phyloP scores from a whole-genome alignment of 768 basidiomycete genomes.

The Suillus luteus region DNA sequence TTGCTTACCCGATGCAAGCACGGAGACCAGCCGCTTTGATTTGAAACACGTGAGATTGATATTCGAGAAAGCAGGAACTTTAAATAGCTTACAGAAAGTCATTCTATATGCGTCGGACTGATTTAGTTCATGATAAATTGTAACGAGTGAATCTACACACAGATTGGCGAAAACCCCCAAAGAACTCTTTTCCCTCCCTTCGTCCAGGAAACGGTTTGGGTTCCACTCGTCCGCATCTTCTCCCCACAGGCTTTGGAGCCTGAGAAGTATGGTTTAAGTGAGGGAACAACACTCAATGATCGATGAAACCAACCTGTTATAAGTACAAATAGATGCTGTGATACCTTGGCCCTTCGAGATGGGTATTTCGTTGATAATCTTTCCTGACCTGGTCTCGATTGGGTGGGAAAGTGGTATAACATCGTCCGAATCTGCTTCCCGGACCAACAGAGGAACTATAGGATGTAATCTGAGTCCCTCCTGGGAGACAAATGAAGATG shows the following conservation, averaged over 20 bases:
- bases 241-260: slow-evolving; percentile 21
- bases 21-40: slow-evolving; percentile 15
- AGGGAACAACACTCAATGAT: not conserved
- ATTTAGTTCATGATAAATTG: not conserved
- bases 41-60: not conserved
- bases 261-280: not conserved
- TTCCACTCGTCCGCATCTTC: slow-evolving; percentile 26
- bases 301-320: slow-evolving; percentile 32
- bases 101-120: slow-evolving; percentile 6
- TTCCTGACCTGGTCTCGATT: slow-evolving; percentile 27
- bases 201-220: slow-evolving; percentile 20
- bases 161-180: slow-evolving; percentile 18
- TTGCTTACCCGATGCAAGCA: slow-evolving; percentile 16
- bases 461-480: slow-evolving; percentile 36
- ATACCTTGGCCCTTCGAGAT: slow-evolving; percentile 24
- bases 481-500: slow-evolving; percentile 10
- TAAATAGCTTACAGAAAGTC: slow-evolving; percentile 16
- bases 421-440: slow-evolving; percentile 33
- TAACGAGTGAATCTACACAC: slow-evolving; percentile 9
- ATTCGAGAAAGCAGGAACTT: not conserved
- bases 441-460: slow-evolving; percentile 28
- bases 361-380: slow-evolving; percentile 19
- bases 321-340: slow-evolving; percentile 19
- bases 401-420: slow-evolving; percentile 36
- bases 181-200: not conserved